phyloP scores from a whole-genome alignment of 306 rosid genomes.

The Macrotyloma uniflorum region DNA sequence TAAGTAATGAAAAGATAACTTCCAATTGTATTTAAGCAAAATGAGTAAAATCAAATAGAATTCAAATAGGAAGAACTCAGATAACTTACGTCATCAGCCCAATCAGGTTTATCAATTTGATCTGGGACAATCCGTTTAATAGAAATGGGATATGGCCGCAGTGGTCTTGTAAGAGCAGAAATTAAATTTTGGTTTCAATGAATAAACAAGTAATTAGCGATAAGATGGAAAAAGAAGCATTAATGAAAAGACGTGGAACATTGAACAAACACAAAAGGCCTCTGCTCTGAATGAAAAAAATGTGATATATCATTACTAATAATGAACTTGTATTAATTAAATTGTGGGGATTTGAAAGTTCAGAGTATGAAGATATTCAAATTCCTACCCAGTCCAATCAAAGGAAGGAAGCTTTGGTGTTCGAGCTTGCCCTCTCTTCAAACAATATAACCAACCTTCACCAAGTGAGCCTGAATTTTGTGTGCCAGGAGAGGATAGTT shows the following conservation, averaged over 20 bases:
- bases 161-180: conserved; percentile 53
- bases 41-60: conserved; percentile 10
- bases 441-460: conserved; percentile 84
- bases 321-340: conserved; percentile 3
- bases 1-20: conserved; percentile 23
- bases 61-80: conserved; percentile 6
- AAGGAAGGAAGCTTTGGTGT: conserved; percentile 77
- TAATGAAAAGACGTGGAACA: not conserved
- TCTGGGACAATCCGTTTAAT: conserved; percentile 60
- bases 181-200: conserved; percentile 22
- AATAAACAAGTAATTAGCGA: conserved; percentile 1
- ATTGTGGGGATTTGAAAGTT: not conserved
- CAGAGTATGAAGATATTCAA: not conserved
- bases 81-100: conserved; percentile 90
- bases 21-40: not conserved
- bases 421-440: conserved; percentile 82
- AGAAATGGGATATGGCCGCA: conserved; percentile 91
- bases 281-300: not conserved
- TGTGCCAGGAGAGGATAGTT: conserved; percentile 49
- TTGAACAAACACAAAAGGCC: not conserved
- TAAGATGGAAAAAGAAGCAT: not conserved
- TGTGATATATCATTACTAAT: conserved; percentile 5
- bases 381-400: conserved; percentile 91
- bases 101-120: conserved; percentile 76
- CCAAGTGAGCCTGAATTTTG: conserved; percentile 49